Evolutionary conservation across 768 basidiomycete genomes (phyloP), one percentile per base, ranked within the genome.

Genomic region (Leccinum truebloodii): DNA sequence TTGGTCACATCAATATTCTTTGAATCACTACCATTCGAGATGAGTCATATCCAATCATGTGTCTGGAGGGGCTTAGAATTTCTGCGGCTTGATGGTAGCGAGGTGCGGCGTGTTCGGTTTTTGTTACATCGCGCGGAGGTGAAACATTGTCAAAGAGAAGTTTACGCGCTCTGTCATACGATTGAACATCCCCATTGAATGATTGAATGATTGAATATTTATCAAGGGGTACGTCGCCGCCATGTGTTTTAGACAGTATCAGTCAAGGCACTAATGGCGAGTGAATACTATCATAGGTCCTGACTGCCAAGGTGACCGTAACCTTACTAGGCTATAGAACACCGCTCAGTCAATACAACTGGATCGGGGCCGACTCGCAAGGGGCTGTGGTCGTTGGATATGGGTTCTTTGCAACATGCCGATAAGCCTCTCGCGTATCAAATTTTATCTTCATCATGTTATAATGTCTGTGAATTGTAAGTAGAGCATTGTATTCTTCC

Each of bases 381-480:
- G 37, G 18, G 39, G 18, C 39, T 41, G 39, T 39, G 18, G 4
- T 24, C 32, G 14, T 30, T 6, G 41, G 6, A 18, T n/a, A 14
- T 32, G 54, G 26, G 28, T 14, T 16, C n/a, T 24, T 28, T 51
- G 20, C 49, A 28, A 55, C 13, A 52, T 63, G 61, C 48, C 54
- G 57, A 63, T 44, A 62, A 7, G 37, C 14, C 1, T 28, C 30
- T 53, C 63, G 57, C 50, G 44, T 63, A 41, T 49, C 35, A 55
- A 37, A 58, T 22, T 48, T 39, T 63, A 59, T 58, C 35, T 18
- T 63, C 37, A 20, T 55, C 49, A 0, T 14, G 12, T 24, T 49
- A 49, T 52, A 62, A 44, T 44, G 10, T 12, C 41, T 52, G 46
- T 62, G 54, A 61, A 12, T 12, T 12, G 20, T 26, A 48, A 18